A percentile compares a stretch with the other conserved stretches of the same genome.
Conservation (phyloP, 495 filamentous ascomycete genomes). For the Talaromyces borbonicus region DNA sequence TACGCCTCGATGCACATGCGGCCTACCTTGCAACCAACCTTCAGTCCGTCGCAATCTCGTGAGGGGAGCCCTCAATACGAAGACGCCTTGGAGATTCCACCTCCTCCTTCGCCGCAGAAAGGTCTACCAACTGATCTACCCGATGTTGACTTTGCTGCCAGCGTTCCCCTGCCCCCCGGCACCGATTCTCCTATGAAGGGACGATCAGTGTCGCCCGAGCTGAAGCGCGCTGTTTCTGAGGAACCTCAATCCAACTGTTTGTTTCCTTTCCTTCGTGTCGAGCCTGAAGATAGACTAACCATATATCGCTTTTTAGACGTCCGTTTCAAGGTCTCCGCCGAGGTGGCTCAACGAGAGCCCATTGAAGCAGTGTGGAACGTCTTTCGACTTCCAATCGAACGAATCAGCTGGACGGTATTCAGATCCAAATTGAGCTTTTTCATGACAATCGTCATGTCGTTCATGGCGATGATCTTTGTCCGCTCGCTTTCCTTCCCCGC, state of each 20-base stretch:
- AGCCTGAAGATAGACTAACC: neutral
- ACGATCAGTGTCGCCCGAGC: conserved; percentile 40
- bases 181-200: conserved; percentile 43
- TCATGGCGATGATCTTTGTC: conserved; percentile 50
- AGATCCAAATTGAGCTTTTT: conserved; percentile 57
- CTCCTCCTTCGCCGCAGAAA: neutral
- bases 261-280: conserved; percentile 11
- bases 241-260: conserved; percentile 36
- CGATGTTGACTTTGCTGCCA: conserved; percentile 48
- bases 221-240: neutral
- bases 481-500: conserved; percentile 60
- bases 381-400: conserved; percentile 44
- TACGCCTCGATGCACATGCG: conserved; percentile 31
- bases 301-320: conserved; percentile 48
- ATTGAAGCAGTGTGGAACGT: conserved; percentile 64
- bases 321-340: conserved; percentile 73
- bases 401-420: conserved; percentile 20
- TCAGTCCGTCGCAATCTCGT: conserved; percentile 41
- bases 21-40: conserved; percentile 24
- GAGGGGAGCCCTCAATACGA: conserved; percentile 48
- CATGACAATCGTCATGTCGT: conserved; percentile 44
- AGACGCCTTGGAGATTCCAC: conserved; percentile 35
- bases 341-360: conserved; percentile 80
- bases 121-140: conserved; percentile 18
- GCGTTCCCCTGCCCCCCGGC: conserved; percentile 43